Conservation (phyloP, 257 asterid genomes). For the Capsicum chinense region DNA sequence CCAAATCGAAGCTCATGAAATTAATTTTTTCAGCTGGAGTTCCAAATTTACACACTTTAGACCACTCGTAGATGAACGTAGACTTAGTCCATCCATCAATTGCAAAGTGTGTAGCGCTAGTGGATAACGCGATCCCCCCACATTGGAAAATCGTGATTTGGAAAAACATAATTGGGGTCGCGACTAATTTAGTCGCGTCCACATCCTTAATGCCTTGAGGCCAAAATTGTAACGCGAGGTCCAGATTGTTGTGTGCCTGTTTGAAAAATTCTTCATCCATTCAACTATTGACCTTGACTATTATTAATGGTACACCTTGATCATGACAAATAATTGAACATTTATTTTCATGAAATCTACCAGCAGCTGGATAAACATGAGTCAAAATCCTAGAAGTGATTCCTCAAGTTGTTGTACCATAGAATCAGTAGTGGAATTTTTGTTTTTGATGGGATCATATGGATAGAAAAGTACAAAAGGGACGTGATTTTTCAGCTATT, state of each 20-base stretch:
- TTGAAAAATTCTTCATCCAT: not conserved
- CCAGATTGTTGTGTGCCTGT: not conserved
- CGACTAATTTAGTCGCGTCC: not conserved
- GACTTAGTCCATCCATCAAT: not conserved
- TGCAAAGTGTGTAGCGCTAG: not conserved
- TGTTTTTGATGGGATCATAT: not conserved
- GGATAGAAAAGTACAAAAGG: conserved; percentile 47
- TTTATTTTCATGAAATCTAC: not conserved
- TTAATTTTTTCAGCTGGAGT: not conserved
- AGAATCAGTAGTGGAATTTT: not conserved
- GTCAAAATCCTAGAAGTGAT: no score
- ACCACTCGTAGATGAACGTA: not conserved
- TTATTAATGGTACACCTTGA: conserved; percentile 41
- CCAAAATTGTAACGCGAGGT: not conserved
- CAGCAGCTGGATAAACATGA: no score
- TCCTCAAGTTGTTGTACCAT: not conserved
- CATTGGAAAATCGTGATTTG: conserved; percentile 24
- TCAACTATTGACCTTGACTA: conserved; percentile 25
- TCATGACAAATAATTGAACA: conserved; percentile 43
- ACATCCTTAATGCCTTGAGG: not conserved
- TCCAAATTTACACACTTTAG: not conserved
- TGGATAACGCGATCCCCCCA: not conserved
- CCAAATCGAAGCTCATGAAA: not conserved
- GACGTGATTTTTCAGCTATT: conserved; percentile 26
- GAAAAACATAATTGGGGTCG: not conserved